Conservation (phyloP, 2,329 filamentous ascomycete species). For the Apiospora kogelbergensis region DNA sequence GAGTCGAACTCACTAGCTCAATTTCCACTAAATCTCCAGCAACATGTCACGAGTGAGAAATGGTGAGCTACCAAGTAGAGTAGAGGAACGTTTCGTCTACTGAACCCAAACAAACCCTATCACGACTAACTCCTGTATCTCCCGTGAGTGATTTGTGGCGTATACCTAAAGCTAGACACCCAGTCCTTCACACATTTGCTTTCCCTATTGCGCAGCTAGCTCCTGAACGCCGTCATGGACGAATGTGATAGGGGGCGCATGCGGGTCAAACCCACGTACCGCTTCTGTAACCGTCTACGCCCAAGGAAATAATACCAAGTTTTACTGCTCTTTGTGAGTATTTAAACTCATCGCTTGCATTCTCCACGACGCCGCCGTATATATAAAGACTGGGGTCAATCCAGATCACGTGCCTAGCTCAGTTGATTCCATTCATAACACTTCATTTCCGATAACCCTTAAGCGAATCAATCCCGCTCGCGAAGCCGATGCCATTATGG, state of each 20-base stretch:
- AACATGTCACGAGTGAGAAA: not conserved
- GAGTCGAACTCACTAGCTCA: not conserved
- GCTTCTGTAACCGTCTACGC: not conserved
- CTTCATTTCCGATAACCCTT: not conserved
- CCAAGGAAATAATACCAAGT: not conserved
- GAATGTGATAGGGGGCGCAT: not conserved
- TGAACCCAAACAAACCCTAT: not conserved
- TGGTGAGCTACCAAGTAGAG: not conserved
- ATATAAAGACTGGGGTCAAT: not conserved
- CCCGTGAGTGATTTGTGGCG: not conserved
- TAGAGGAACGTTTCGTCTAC: not conserved
- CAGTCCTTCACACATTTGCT: not conserved
- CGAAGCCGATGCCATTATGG: not conserved
- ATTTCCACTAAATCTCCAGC: not conserved
- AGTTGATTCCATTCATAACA: not conserved
- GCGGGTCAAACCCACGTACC: not conserved
- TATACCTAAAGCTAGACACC: not conserved
- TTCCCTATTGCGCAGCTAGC: not conserved
- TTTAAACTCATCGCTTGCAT: not conserved
- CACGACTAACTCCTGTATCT: not conserved
- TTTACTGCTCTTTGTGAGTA: not conserved
- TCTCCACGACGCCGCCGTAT: not conserved
- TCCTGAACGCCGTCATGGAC: not conserved
- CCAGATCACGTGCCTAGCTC: not conserved
- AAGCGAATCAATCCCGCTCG: not conserved